phyloP scores from a whole-genome alignment of 2,329 filamentous ascomycete species.

The Aspergillus sergii region DNA sequence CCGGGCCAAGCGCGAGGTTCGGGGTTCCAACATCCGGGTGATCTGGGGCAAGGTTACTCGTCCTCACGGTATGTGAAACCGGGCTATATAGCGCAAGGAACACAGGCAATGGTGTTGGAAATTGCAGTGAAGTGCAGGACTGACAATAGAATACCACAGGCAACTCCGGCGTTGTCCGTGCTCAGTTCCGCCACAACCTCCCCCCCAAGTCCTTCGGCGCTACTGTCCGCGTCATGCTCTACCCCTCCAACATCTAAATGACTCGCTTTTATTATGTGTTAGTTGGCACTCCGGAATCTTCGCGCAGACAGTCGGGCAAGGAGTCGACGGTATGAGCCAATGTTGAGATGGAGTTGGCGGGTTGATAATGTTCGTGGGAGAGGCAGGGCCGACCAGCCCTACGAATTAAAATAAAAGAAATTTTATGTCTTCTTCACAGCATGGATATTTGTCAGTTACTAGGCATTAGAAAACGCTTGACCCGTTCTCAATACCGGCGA shows the following conservation, averaged over 20 bases:
- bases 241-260: conserved; percentile 93
- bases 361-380: conserved; percentile 45
- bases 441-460: conserved; percentile 30
- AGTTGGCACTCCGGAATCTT: conserved; percentile 40
- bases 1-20: conserved; percentile 90
- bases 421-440: conserved; percentile 31
- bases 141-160: conserved; percentile 54
- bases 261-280: conserved; percentile 34
- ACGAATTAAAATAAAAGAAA: conserved; percentile 42
- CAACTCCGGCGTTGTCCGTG: conserved; percentile 97
- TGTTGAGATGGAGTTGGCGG: conserved; percentile 43
- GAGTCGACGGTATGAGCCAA: conserved; percentile 42
- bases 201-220: conserved; percentile 96
- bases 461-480: conserved; percentile 31
- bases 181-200: conserved; percentile 95
- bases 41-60: conserved; percentile 99
- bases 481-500: conserved; percentile 22
- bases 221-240: conserved; percentile 95
- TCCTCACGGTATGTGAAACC: conserved; percentile 74
- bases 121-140: background rate
- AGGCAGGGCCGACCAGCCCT: conserved; percentile 42
- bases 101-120: background rate
- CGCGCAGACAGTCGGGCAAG: conserved; percentile 41
- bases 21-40: conserved; percentile 97
- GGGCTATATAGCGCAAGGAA: conserved; percentile 11